Evolutionary conservation across 345 rosid genomes (phyloP).

Genomic region (Dimocarpus longan): DNA sequence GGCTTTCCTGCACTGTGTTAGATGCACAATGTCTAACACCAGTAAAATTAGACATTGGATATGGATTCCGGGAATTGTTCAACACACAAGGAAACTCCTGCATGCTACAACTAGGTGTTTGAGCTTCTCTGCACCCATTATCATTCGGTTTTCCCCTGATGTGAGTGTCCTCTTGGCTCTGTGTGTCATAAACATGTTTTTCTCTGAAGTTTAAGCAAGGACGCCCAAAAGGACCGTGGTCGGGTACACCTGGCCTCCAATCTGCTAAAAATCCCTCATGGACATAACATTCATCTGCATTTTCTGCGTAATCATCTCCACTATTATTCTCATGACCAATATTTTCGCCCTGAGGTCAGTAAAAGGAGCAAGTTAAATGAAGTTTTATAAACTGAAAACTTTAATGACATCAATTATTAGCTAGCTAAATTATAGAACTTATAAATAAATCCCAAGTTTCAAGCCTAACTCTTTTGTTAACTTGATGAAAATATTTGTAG

Average conservation of each 20-base stretch:
- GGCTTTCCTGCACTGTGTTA: conserved; percentile 27
- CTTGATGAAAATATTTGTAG: background rate
- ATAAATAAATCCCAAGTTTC: background rate
- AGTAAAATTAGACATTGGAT: conserved; percentile 23
- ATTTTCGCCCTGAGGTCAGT: conserved; percentile 40
- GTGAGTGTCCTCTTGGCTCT: conserved; percentile 23
- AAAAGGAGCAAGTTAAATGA: conserved; percentile 4
- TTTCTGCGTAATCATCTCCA: conserved; percentile 59
- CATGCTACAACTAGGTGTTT: conserved; percentile 29
- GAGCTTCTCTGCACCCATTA: conserved; percentile 35
- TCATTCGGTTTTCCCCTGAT: conserved; percentile 38
- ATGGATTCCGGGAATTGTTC: conserved; percentile 26
- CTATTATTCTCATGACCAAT: conserved; percentile 49
- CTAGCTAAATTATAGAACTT: background rate
- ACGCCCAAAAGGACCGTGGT: conserved; percentile 30
- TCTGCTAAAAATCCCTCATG: conserved; percentile 89
- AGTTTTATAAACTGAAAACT: conserved; percentile 20
- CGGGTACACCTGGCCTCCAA: conserved; percentile 65
- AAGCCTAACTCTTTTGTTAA: background rate
- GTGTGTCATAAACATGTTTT: conserved; percentile 31
- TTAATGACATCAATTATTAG: conserved; percentile 7
- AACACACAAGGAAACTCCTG: conserved; percentile 37
- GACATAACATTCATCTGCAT: conserved; percentile 66
- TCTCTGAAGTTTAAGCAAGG: conserved; percentile 34
- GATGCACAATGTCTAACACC: conserved; percentile 26